A percentile compares a stretch with the other conserved stretches of the same genome.
phyloP scores from a whole-genome alignment of 768 basidiomycete species.

The Mycena haematopus region DNA sequence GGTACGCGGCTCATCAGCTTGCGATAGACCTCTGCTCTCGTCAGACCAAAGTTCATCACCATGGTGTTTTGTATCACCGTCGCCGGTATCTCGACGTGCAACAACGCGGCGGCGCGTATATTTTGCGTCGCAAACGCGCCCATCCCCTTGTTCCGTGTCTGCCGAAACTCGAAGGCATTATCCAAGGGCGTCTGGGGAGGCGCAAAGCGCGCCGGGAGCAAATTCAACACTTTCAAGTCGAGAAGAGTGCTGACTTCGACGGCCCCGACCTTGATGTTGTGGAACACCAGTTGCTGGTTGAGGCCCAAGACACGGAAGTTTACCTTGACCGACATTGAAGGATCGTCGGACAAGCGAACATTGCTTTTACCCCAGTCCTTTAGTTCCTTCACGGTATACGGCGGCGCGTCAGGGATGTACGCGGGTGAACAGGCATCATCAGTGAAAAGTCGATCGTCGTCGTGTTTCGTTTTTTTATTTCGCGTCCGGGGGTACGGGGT shows the following conservation, averaged over 20 bases:
- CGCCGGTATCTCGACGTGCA: slow-evolving; percentile 25
- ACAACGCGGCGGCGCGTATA: slow-evolving; percentile 16
- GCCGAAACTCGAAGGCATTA: slow-evolving; percentile 25
- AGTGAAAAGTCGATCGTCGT: slow-evolving; percentile 20
- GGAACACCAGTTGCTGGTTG: slow-evolving; percentile 26
- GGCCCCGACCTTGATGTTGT: slow-evolving; percentile 19
- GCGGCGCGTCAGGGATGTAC: neutral
- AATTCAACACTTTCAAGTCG: slow-evolving; percentile 14
- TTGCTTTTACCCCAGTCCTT: slow-evolving; percentile 18
- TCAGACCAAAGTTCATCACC: slow-evolving; percentile 23
- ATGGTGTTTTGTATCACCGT: slow-evolving; percentile 25
- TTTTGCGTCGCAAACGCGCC: slow-evolving; percentile 20
- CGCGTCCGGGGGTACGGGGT: slow-evolving; percentile 22
- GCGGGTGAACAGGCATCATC: neutral
- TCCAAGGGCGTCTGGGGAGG: slow-evolving; percentile 6
- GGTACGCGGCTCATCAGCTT: slow-evolving; percentile 23
- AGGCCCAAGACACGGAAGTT: slow-evolving; percentile 12
- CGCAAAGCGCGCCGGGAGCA: slow-evolving; percentile 20
- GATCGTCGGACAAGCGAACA: slow-evolving; percentile 17
- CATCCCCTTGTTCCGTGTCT: slow-evolving; percentile 1
- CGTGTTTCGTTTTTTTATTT: slow-evolving; percentile 16
- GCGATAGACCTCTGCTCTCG: slow-evolving; percentile 18
- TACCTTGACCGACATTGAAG: slow-evolving; percentile 15
- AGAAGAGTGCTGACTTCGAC: slow-evolving; percentile 27
- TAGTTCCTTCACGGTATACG: slow-evolving; percentile 18